These are phyloP conservation scores for Globisporangium rhizosaccharum DNA, from an alignment of 352 stramenopile species.

Conservation along the genomic window DNA sequence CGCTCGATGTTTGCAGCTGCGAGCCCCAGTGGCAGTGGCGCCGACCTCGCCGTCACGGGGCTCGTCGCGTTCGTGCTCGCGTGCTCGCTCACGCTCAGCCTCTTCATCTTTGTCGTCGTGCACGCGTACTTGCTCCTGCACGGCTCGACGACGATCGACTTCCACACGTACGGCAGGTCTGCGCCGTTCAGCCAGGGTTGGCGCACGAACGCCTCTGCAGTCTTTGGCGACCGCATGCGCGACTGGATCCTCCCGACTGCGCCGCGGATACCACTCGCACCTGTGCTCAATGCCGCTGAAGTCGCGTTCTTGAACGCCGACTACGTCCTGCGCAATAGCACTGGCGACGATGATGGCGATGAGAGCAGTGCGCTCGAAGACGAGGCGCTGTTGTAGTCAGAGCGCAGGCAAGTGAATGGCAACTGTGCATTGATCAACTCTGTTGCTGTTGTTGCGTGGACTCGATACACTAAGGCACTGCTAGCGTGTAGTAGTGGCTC, in stretches of 20 bases:
- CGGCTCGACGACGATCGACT: constrained; percentile 78
- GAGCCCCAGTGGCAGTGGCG: constrained; percentile 19
- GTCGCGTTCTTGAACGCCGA: constrained; percentile 43
- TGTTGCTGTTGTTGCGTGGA: no score
- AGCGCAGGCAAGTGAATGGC: neutral
- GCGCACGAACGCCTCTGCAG: constrained; percentile 38
- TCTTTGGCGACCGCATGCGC: constrained; percentile 50
- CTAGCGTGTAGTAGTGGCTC: no score
- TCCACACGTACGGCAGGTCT: constrained; percentile 56
- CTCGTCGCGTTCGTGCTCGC: constrained; percentile 75
- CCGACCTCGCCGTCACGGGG: constrained; percentile 33
- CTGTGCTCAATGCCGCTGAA: constrained; percentile 35
- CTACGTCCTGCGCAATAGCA: constrained; percentile 19
- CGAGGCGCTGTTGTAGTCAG: constrained; percentile 20
- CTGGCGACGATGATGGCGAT: constrained; percentile 19
- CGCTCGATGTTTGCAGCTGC: constrained; percentile 15
- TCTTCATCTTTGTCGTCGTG: constrained; percentile 67
- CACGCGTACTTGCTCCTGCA: constrained; percentile 65
- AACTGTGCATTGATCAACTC: neutral
- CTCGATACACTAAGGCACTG: no score
- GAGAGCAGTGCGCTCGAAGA: constrained; percentile 50
- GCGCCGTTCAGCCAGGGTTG: constrained; percentile 69
- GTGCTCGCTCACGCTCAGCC: constrained; percentile 55
- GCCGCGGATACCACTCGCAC: constrained; percentile 9
- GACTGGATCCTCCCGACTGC: constrained; percentile 55